Conservation (phyloP, 2,329 filamentous ascomycete genomes). For the Botryosphaeria agaves region DNA sequence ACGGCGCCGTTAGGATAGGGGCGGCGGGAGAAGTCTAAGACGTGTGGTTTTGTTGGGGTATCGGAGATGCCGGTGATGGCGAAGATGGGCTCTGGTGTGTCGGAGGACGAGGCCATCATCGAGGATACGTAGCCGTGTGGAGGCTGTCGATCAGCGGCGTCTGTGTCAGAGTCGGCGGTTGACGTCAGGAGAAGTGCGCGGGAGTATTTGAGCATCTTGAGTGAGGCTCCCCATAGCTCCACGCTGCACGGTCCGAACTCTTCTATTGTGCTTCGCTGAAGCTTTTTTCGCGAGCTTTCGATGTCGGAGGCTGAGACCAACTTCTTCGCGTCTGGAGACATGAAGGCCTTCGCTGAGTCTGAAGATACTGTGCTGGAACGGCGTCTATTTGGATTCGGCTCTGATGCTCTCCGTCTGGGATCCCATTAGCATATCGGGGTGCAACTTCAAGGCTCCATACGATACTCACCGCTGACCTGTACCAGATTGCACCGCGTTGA, state of each 20-base stretch:
- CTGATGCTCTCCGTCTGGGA: too few relatives aligned
- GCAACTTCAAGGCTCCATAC: too few relatives aligned
- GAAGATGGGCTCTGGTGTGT: constrained; percentile 7
- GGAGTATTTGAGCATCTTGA: constrained; percentile 14
- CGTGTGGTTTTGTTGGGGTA: constrained; percentile 10
- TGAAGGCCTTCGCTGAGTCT: too few relatives aligned
- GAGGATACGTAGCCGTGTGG: not conserved
- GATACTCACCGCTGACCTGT: too few relatives aligned
- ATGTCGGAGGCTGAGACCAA: too few relatives aligned
- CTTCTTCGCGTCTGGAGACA: too few relatives aligned
- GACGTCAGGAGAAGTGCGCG: constrained; percentile 10
- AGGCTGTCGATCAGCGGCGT: not conserved
- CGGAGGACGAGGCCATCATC: constrained; percentile 1
- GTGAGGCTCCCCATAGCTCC: constrained; percentile 20
- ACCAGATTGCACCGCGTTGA: too few relatives aligned
- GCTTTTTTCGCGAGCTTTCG: constrained; percentile 19
- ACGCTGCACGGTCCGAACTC: constrained; percentile 13
- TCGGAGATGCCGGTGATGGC: constrained; percentile 12
- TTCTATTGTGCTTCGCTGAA: constrained; percentile 21
- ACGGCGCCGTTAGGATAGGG: constrained; percentile 14
- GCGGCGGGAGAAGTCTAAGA: constrained; percentile 12
- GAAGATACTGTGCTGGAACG: too few relatives aligned
- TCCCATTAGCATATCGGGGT: too few relatives aligned
- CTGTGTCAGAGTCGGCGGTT: not conserved
- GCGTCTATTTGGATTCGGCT: too few relatives aligned